Base-by-base conservation (phyloP, 2,329 filamentous ascomycete genomes). In the Myrmaecium sp. region DNA sequence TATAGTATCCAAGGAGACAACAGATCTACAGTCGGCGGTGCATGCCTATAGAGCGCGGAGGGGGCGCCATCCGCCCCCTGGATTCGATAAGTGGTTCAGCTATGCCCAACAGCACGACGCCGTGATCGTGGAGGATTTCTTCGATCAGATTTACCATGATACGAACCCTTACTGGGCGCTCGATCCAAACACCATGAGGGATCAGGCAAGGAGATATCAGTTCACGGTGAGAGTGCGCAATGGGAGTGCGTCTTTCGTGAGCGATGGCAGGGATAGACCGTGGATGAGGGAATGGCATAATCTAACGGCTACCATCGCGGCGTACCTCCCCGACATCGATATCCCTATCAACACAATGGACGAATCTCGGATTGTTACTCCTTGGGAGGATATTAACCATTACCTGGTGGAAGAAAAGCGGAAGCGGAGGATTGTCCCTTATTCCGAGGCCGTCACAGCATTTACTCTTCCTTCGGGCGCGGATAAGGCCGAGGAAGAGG, bases 91-190 rank as follows among this genome's bases (percentile, higher is more conserved):
- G 19, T 65, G 62, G 62, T 57, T 50, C 33, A 32, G 47, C 4
- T 62, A 51, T 36, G 60, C 62, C 5, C 38, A 47, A 17, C 43
- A 47, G 7, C 40, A 55, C 23, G 41, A 54, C 26, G 51, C 56
- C 1, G 19, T 62, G 16, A 44, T 64, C 2, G 43, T 64, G 4
- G 61, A 64, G 36, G 54, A 60, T 5, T 57, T 62, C 33, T 64
- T 61, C 35, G 60, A 64, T 31, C 58, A 57, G 31, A 59, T 65
- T 6, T 60, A 64, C 37, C 39, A 57, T 30, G 61, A 64, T 29
- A 26, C 64, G 14, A 47, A 42, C 15, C 60, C 61, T 1, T 64
- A 61, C 34, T 64, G 62, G 61, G 58, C 49, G 5, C 30, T 62
- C 1, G 15, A 12, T 4, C 26, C 26, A 12, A 21, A n/a, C 5